phyloP scores from a whole-genome alignment of 2,329 filamentous ascomycete genomes.

The Diaporthe citriasiana region DNA sequence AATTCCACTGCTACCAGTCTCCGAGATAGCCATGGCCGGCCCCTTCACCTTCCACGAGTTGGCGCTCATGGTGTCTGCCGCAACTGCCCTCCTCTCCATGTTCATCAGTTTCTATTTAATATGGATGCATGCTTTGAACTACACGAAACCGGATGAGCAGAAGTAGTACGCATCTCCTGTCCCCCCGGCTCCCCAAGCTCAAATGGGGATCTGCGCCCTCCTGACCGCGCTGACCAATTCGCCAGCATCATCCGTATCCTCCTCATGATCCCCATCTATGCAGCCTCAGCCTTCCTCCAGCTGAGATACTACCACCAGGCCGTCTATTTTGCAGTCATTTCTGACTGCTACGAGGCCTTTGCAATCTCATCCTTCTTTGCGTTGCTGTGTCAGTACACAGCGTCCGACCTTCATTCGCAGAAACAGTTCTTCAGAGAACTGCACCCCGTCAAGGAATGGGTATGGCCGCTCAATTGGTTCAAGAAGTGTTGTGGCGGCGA shows the following conservation, averaged over 20 bases:
- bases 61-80: slow-evolving; percentile 65
- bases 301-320: slow-evolving; percentile 82
- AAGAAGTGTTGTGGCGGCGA: slow-evolving; percentile 79
- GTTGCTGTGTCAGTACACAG: slow-evolving; percentile 84
- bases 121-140: slow-evolving; percentile 71
- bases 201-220: slow-evolving; percentile 1
- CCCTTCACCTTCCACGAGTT: slow-evolving; percentile 68
- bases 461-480: slow-evolving; percentile 79
- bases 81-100: slow-evolving; percentile 64
- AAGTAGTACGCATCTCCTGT: slow-evolving; percentile 60
- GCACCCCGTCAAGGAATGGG: slow-evolving; percentile 77
- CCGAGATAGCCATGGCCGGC: slow-evolving; percentile 63
- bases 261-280: slow-evolving; percentile 89
- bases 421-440: slow-evolving; percentile 84
- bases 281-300: slow-evolving; percentile 79
- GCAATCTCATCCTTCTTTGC: slow-evolving; percentile 90
- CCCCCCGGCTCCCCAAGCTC: not conserved
- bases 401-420: slow-evolving; percentile 82
- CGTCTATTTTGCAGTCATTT: slow-evolving; percentile 84
- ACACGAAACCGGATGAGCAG: slow-evolving; percentile 72
- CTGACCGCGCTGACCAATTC: slow-evolving; percentile 25
- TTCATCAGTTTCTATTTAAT: slow-evolving; percentile 69
- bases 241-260: slow-evolving; percentile 86
- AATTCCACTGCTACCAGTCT: slow-evolving; percentile 53
- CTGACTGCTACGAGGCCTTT: slow-evolving; percentile 91